phyloP scores from a whole-genome alignment of 306 rosid genomes.

The Dalbergia oliveri region DNA sequence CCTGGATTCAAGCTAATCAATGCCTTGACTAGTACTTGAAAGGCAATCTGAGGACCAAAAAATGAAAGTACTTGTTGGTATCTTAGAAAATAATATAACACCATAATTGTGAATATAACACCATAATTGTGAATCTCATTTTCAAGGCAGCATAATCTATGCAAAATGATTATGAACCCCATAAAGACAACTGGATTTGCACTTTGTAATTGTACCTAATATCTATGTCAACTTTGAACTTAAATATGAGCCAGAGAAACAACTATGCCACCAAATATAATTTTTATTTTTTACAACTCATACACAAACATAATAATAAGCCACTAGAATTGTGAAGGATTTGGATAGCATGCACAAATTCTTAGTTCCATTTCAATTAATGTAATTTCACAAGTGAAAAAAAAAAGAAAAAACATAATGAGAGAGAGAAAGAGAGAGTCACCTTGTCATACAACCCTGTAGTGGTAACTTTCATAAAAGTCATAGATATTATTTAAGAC shows the following conservation, averaged over 20 bases:
- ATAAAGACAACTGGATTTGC: constrained; percentile 53
- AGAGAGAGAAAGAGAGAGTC: constrained; percentile 18
- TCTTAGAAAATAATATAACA: constrained; percentile 49
- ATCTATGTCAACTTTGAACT: neutral
- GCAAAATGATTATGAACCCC: constrained; percentile 59
- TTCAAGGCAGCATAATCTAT: constrained; percentile 62
- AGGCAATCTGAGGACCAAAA: constrained; percentile 79
- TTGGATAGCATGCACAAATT: too few species aligned
- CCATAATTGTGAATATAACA: constrained; percentile 43
- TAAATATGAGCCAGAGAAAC: constrained; percentile 50
- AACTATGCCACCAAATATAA: constrained; percentile 49
- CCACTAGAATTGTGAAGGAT: too few species aligned
- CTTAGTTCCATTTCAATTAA: too few species aligned
- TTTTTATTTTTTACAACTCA: constrained; percentile 42
- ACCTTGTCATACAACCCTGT: constrained; percentile 5
- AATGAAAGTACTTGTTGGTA: constrained; percentile 44
- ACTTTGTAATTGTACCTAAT: constrained; percentile 37
- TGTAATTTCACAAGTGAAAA: too few species aligned
- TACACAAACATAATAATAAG: neutral
- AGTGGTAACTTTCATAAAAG: constrained; percentile 31
- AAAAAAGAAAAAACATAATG: neutral
- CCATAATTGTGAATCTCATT: constrained; percentile 53
- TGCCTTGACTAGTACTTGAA: constrained; percentile 89
- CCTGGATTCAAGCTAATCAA: constrained; percentile 90
- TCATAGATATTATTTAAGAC: constrained; percentile 44